These are phyloP conservation scores for Candida silvatica DNA, from an alignment of 805 yeast genomes.

Conservation along the genomic window DNA sequence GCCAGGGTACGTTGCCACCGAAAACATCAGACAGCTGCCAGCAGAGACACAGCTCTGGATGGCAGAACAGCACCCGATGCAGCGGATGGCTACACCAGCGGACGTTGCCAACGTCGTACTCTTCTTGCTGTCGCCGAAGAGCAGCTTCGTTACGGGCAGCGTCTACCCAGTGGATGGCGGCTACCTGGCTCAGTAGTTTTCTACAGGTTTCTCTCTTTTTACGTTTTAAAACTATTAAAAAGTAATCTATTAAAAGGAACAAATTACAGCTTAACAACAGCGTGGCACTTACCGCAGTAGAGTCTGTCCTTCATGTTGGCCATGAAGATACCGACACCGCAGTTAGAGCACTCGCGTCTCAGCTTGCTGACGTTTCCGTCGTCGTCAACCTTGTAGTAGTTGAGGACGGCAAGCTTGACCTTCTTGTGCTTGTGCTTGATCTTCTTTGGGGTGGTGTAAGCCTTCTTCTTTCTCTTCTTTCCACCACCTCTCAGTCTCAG, in stretches of 20 bases:
- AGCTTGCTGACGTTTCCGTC: conserved; percentile 98
- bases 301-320: conserved; percentile 99
- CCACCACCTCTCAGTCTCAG: conserved; percentile 94
- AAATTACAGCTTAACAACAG: conserved; percentile 56
- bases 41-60: too few relatives aligned
- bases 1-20: too few relatives aligned
- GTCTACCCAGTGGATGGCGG: too few relatives aligned
- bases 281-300: conserved; percentile 99
- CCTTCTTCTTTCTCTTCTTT: conserved; percentile 99
- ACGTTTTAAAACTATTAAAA: too few relatives aligned
- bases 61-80: too few relatives aligned
- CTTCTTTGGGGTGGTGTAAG: conserved; percentile 99
- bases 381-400: conserved; percentile 98
- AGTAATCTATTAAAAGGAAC: neutral
- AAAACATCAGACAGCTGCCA: too few relatives aligned
- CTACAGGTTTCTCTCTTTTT: too few relatives aligned
- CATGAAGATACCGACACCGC: conserved; percentile 99
- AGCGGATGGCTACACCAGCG: too few relatives aligned
- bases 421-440: conserved; percentile 99
- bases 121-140: too few relatives aligned
- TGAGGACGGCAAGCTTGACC: conserved; percentile 97
- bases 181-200: too few relatives aligned
- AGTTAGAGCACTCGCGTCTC: conserved; percentile 96
- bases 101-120: too few relatives aligned
- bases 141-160: too few relatives aligned